Evolutionary conservation across 371 early-diverging fungal species (phyloP).

Genomic region (Mortierella sp.): DNA sequence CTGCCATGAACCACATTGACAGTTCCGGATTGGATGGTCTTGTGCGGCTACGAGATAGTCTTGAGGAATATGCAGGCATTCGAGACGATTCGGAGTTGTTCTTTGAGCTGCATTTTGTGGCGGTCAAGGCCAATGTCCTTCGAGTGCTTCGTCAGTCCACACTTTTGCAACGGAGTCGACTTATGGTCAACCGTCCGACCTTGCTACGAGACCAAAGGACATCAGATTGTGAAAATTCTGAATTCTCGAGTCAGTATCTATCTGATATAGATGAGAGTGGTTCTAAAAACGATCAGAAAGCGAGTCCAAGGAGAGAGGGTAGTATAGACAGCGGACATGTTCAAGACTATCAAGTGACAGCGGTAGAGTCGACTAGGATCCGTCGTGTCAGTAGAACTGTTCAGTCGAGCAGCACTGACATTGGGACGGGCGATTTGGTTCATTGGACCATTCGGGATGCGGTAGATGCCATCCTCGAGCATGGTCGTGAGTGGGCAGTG

Average conservation of each 20-base stretch:
- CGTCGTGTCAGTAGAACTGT: too few relatives aligned
- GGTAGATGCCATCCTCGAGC: constrained; percentile 11
- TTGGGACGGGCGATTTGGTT: constrained; percentile 1
- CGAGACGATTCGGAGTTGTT: constrained; percentile 17
- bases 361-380: too few relatives aligned
- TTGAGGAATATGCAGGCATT: constrained; percentile 23
- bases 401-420: too few relatives aligned
- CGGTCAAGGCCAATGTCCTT: constrained; percentile 26
- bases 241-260: not conserved
- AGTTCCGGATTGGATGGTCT: constrained; percentile 29
- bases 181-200: not conserved
- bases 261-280: too few relatives aligned
- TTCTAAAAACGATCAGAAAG: too few relatives aligned
- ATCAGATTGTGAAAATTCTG: not conserved
- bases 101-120: constrained; percentile 43
- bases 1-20: constrained; percentile 31
- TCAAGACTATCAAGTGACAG: too few relatives aligned
- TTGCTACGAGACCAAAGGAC: not conserved
- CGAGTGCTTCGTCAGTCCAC: constrained; percentile 23
- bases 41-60: constrained; percentile 10
- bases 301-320: too few relatives aligned
- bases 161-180: not conserved
- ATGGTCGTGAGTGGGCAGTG: not conserved
- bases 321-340: too few relatives aligned
- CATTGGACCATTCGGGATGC: constrained; percentile 34